Base-by-base conservation (phyloP, 2,329 filamentous ascomycete genomes). In the Dothistroma pini region DNA sequence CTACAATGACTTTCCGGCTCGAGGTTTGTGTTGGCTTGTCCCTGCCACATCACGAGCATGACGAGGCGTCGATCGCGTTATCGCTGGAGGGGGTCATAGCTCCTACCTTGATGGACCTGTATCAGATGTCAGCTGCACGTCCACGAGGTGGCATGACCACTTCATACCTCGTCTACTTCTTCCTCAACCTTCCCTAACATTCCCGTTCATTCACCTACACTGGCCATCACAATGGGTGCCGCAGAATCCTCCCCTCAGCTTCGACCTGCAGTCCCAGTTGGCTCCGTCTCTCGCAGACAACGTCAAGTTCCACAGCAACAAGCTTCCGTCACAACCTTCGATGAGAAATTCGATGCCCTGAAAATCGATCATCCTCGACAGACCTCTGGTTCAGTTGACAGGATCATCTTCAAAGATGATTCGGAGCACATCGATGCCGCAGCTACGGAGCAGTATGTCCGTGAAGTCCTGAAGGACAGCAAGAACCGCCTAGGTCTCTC, bases 401-500 rank as follows among this genome's bases (percentile, higher is more conserved):
- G 56, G 10, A 61, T 63, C 48, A 62, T 69, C 25, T 64, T 69
- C 22, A 67, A 60, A 21, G 63, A 66, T 54, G 61, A 68, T 49
- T 59, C 66, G 29, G 65, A 70, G 54, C 63, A 71, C 38, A 69
- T 75, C 47, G 70, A 70, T 22, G 69, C 64, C 9, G 59, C 67
- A 21, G 68, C 69, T 38, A 71, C 70, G 9, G 66, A 72, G 57
- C 59, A 71, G 51, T 73, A 72, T 53, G 70, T 74, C 12, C 66
- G 65, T 21, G 66, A 71, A 19, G 61, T 75, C 31, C 69, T 75
- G 22, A 68, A 74, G 55, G 74, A 75, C 54, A 64, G 68, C 50
- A 74, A 74, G 79, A 85, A 85, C 70, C 90, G 89, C 63, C 86
- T 96, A 14, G 91, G 90, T 5, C 82, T 95, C 35, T 86, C 87